Evolutionary conservation across 192 early-diverging fungal genomes (phyloP).

Genomic region (Backusella psychrophila): DNA sequence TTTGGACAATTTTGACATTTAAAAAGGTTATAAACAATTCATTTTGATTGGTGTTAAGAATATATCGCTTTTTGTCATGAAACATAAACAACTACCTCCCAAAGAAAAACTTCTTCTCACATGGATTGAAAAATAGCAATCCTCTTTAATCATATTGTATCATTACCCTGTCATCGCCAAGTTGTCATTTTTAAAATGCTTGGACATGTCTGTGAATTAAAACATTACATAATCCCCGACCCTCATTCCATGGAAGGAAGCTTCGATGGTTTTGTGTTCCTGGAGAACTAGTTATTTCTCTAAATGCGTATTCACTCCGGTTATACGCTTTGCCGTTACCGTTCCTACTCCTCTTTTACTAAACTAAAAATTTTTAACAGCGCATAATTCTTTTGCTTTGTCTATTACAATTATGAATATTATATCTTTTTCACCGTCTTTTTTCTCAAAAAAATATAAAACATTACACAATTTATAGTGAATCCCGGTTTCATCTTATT

Average conservation of each 20-base stretch:
- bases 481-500: background rate
- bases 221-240: background rate
- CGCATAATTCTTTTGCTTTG: background rate
- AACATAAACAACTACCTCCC: background rate
- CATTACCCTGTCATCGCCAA: background rate
- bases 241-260: background rate
- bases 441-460: background rate
- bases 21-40: background rate
- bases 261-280: background rate
- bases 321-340: background rate
- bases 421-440: background rate
- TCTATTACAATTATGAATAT: background rate
- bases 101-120: background rate
- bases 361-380: background rate
- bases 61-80: background rate
- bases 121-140: background rate
- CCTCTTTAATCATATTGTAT: background rate
- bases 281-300: background rate
- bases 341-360: background rate
- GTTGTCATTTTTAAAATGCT: background rate
- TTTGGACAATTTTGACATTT: background rate
- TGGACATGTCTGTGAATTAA: background rate
- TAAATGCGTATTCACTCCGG: background rate
- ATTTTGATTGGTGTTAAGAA: background rate
- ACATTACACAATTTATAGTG: background rate